Evolutionary conservation across 1,139 yeast genomes (phyloP).

Genomic region (Yamadazyma oceani): DNA sequence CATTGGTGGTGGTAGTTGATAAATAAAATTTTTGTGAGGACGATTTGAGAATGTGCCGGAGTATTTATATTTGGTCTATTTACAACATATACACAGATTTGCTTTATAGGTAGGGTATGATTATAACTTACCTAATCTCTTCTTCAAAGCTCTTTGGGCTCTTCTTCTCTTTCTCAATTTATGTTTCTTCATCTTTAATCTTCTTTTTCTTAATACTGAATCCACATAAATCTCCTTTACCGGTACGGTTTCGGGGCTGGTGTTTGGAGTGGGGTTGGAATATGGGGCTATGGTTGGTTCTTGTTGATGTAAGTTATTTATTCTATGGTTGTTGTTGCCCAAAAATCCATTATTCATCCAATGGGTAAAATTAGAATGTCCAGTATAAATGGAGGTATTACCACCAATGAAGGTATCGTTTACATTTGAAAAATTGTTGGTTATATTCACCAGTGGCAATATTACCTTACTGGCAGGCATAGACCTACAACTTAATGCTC

Average conservation of each 20-base stretch:
- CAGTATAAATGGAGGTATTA: too few species aligned
- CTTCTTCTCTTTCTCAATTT: conserved; percentile 73
- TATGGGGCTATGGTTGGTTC: too few species aligned
- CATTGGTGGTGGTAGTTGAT: conserved; percentile 5
- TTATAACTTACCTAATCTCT: conserved; percentile 50
- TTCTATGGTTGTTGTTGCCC: too few species aligned
- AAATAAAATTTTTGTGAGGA: not conserved
- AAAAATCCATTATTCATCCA: too few species aligned
- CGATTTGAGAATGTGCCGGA: too few species aligned
- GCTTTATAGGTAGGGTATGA: too few species aligned
- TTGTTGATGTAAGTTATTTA: too few species aligned
- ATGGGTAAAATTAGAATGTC: too few species aligned
- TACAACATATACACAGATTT: not conserved
- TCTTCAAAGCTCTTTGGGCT: conserved; percentile 58
- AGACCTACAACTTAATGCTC: too few species aligned
- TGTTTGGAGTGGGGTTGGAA: not conserved
- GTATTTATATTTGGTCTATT: not conserved
- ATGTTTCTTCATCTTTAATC: conserved; percentile 73
- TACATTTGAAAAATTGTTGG: not conserved
- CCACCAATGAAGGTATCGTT: too few species aligned
- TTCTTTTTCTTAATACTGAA: conserved; percentile 67
- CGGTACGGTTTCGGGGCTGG: not conserved
- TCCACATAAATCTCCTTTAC: conserved; percentile 41
- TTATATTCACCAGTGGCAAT: not conserved
- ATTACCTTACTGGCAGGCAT: not conserved